Conservation (phyloP, 1,284 basidiomycete genomes). For the Porodaedalea pini region DNA sequence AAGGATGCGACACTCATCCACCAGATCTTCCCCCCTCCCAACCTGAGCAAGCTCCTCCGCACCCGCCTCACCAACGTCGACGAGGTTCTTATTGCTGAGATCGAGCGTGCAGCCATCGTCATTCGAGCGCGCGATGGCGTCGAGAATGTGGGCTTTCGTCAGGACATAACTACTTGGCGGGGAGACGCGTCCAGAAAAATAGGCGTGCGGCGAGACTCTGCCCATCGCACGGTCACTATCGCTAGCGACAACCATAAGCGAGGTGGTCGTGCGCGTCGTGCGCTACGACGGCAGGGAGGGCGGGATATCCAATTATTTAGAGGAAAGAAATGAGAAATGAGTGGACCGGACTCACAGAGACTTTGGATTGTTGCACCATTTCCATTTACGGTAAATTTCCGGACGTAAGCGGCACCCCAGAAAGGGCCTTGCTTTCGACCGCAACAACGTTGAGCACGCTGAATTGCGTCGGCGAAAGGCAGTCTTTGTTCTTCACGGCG, state of each 20-base stretch:
- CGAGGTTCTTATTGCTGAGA: constrained; percentile 72
- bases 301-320: neutral
- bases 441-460: neutral
- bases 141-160: constrained; percentile 53
- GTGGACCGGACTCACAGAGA: neutral
- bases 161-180: constrained; percentile 47
- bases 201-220: constrained; percentile 28
- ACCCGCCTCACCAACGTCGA: constrained; percentile 70
- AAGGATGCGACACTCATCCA: constrained; percentile 58
- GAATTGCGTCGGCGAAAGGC: neutral
- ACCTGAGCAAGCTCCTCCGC: constrained; percentile 69
- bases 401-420: neutral
- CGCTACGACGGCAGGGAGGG: constrained; percentile 11
- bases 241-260: constrained; percentile 7
- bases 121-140: constrained; percentile 63
- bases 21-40: constrained; percentile 47
- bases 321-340: constrained; percentile 8
- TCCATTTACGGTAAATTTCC: neutral
- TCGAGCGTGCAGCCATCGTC: constrained; percentile 82
- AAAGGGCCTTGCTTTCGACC: constrained; percentile 8
- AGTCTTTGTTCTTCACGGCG: constrained; percentile 10
- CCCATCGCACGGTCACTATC: constrained; percentile 15
- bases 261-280: constrained; percentile 17
- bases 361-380: constrained; percentile 6
- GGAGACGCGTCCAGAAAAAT: constrained; percentile 23